Evolutionary conservation across 495 filamentous ascomycete species (phyloP).

Genomic region (Penicillium paradoxum): DNA sequence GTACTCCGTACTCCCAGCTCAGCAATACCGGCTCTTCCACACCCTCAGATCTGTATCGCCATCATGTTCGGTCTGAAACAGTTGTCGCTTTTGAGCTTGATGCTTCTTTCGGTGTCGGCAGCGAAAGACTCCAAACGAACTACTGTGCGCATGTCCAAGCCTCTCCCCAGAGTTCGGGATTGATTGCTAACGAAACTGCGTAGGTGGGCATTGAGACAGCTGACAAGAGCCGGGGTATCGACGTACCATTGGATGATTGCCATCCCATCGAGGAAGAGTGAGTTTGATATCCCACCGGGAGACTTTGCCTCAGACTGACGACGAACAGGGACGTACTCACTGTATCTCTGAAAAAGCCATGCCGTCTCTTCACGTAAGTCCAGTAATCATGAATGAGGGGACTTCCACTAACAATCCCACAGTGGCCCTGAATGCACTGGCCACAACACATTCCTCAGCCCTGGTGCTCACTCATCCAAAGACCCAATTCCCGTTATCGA

Average conservation of each 20-base stretch:
- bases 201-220: conserved; percentile 26
- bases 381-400: neutral
- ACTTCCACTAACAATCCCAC: neutral
- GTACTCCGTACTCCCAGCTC: too few species aligned
- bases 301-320: neutral
- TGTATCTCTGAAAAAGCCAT: conserved; percentile 19
- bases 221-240: conserved; percentile 15
- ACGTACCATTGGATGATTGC: conserved; percentile 23
- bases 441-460: conserved; percentile 23
- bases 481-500: conserved; percentile 23
- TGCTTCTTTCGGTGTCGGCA: conserved; percentile 20
- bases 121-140: conserved; percentile 13
- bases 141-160: conserved; percentile 6
- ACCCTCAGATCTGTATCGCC: neutral
- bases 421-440: conserved; percentile 27
- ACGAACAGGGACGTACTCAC: conserved; percentile 19
- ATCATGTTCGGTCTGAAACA: conserved; percentile 27
- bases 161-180: neutral
- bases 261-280: conserved; percentile 24
- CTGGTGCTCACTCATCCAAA: conserved; percentile 22
- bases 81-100: conserved; percentile 20
- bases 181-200: neutral
- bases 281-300: neutral
- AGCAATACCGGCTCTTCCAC: neutral
- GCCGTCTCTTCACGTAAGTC: conserved; percentile 27